These are phyloP conservation scores for Biscogniauxia mediterranea DNA, from an alignment of 2,329 filamentous ascomycete genomes.

Conservation along the genomic window DNA sequence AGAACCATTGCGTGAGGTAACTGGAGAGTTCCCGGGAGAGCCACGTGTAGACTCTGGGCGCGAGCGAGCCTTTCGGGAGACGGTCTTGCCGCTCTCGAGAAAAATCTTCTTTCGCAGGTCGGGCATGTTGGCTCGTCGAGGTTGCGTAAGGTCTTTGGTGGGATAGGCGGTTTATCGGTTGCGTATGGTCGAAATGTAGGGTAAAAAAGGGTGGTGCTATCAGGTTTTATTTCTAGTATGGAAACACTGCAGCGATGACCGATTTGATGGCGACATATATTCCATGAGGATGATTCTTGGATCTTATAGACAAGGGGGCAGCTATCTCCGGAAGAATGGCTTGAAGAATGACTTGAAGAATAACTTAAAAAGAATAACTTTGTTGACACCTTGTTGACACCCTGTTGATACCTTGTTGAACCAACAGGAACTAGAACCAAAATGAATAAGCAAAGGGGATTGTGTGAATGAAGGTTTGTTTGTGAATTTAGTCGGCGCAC, in stretches of 20 bases:
- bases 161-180: neutral
- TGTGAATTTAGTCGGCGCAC: conserved; percentile 12
- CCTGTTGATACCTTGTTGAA: neutral
- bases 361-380: no score
- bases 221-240: conserved; percentile 30
- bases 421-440: neutral
- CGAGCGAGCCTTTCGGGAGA: conserved; percentile 65
- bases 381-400: neutral
- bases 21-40: conserved; percentile 58
- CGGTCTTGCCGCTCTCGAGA: conserved; percentile 67
- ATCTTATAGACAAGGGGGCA: neutral
- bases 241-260: conserved; percentile 20
- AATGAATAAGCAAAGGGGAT: neutral
- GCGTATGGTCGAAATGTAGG: neutral
- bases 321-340: conserved; percentile 1
- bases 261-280: conserved; percentile 23
- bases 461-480: neutral
- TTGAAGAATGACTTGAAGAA: no score
- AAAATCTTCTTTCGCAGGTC: conserved; percentile 68
- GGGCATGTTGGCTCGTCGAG: conserved; percentile 46
- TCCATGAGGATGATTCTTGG: conserved; percentile 28
- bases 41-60: conserved; percentile 53
- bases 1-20: conserved; percentile 58
- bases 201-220: conserved; percentile 9
- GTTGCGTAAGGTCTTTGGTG: conserved; percentile 1